A percentile compares a stretch with the other conserved stretches of the same genome.
These are phyloP conservation scores for Ziziphus jujuba DNA, from an alignment of 306 rosid species.

Conservation along the genomic window DNA sequence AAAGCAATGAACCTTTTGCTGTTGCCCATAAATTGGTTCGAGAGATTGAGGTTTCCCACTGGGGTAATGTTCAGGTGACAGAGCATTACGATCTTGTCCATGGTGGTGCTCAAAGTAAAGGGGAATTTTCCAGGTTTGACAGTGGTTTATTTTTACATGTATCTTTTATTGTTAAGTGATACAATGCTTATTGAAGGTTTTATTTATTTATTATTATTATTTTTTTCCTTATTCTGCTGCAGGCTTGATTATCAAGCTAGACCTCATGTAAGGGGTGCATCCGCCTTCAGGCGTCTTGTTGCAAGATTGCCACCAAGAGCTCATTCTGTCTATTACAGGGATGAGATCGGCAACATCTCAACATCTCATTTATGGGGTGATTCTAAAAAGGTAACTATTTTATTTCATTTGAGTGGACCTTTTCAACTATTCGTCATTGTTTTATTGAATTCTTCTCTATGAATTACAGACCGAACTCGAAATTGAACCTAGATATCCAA, in stretches of 20 bases:
- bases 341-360: conserved; percentile 94
- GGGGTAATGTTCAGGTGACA: conserved; percentile 95
- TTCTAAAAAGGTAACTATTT: conserved; percentile 64
- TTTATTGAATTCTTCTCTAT: conserved; percentile 25
- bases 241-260: conserved; percentile 92
- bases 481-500: conserved; percentile 93
- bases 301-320: conserved; percentile 91
- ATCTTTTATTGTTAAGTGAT: conserved; percentile 14
- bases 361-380: conserved; percentile 96
- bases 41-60: conserved; percentile 93
- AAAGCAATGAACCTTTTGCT: conserved; percentile 84
- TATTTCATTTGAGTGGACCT: background rate
- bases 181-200: conserved; percentile 16
- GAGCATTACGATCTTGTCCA: conserved; percentile 84
- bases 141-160: conserved; percentile 19
- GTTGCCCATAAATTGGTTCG: conserved; percentile 82
- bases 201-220: too few relatives aligned
- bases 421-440: conserved; percentile 11
- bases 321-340: conserved; percentile 91
- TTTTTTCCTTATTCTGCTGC: conserved; percentile 40
- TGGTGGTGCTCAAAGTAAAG: conserved; percentile 88
- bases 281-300: conserved; percentile 75
- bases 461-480: conserved; percentile 71
- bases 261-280: conserved; percentile 78
- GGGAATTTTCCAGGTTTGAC: conserved; percentile 91